Evolutionary conservation across 1,139 yeast species (phyloP), one percentile per base, ranked within the genome.

Genomic region (Insectozyma bohioensis): DNA sequence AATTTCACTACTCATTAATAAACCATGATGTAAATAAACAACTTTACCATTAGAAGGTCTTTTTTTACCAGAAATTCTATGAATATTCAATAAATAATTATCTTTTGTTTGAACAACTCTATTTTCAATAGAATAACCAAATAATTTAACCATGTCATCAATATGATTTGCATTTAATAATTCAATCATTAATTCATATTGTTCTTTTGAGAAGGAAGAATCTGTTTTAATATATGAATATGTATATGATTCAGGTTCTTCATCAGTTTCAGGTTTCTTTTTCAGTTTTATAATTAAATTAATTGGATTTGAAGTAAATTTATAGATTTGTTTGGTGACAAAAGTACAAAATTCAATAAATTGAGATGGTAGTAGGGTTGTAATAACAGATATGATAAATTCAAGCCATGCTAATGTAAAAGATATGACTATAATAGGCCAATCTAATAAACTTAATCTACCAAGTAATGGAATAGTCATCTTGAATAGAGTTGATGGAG

Each of bases 21-120:
- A 65, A 0, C 97, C 97, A 54, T 90, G 97, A 51, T 90, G 97
- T 34, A 90, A 66, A 51, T 86, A 90, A 0, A 85, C 83, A 2
- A 82, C 80, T 35, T 67, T 74, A 0, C 74, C 69, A 33, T 42
- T 60, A 20, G 46, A 28, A 3, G 33, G 32, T 23, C 48, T 31
- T 7, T 12, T n/a, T 15, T 27, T 26, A 9, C 46, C 46, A 9
- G 41, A 42, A 9, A 63, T 46, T 12, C 66, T 46, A 31, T 65
- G 59, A 24, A 60, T 39, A 44, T 64, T 71, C 45, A 73, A 49
- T 30, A 67, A 42, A 49, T 66, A 58, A 43, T 64, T 52, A 44
- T 70, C 65, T 45, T 62, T 46, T 13, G 75, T 55, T 54, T 63
- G 49, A 12, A 68, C 66, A 5, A 69, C 52, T 34, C 62, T 58